Evolutionary conservation across 2,329 filamentous ascomycete species (phyloP).

Genomic region (Paecilomyces niveus): DNA sequence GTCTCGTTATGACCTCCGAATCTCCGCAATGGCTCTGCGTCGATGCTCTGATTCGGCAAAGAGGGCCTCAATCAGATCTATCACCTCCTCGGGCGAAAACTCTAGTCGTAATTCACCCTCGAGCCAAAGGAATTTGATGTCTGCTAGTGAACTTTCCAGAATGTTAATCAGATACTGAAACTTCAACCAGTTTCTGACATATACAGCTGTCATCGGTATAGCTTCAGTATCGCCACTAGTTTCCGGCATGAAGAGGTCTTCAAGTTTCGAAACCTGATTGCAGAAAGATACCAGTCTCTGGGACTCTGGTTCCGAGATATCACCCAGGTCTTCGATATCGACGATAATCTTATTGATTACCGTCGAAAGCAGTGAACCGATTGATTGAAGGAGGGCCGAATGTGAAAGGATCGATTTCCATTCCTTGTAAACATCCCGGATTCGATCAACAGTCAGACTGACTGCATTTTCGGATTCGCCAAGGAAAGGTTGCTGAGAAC

Average conservation of each 20-base stretch:
- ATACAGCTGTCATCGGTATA: slow-evolving; percentile 52
- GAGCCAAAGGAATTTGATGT: slow-evolving; percentile 59
- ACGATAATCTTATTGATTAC: slow-evolving; percentile 53
- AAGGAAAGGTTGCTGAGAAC: slow-evolving; percentile 53
- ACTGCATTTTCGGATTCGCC: slow-evolving; percentile 55
- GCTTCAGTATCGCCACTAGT: slow-evolving; percentile 22
- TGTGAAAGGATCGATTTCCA: slow-evolving; percentile 54
- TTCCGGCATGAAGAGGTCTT: slow-evolving; percentile 50
- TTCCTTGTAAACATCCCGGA: slow-evolving; percentile 49
- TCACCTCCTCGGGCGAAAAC: slow-evolving; percentile 54
- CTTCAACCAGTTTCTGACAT: slow-evolving; percentile 57
- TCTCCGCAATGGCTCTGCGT: slow-evolving; percentile 52
- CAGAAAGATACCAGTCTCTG: slow-evolving; percentile 52
- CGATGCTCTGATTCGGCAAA: slow-evolving; percentile 58
- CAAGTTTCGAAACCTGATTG: slow-evolving; percentile 48
- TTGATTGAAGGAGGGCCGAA: slow-evolving; percentile 54
- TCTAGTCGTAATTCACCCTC: slow-evolving; percentile 58
- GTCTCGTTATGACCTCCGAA: slow-evolving; percentile 32
- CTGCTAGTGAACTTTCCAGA: slow-evolving; percentile 54
- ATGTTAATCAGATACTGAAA: slow-evolving; percentile 60
- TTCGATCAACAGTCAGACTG: slow-evolving; percentile 49
- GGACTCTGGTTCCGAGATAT: slow-evolving; percentile 58
- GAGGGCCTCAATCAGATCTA: slow-evolving; percentile 56
- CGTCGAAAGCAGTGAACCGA: slow-evolving; percentile 52
- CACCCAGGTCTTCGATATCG: slow-evolving; percentile 56